phyloP scores from a whole-genome alignment of 305 asterid species.

The Coffea humblotiana region DNA sequence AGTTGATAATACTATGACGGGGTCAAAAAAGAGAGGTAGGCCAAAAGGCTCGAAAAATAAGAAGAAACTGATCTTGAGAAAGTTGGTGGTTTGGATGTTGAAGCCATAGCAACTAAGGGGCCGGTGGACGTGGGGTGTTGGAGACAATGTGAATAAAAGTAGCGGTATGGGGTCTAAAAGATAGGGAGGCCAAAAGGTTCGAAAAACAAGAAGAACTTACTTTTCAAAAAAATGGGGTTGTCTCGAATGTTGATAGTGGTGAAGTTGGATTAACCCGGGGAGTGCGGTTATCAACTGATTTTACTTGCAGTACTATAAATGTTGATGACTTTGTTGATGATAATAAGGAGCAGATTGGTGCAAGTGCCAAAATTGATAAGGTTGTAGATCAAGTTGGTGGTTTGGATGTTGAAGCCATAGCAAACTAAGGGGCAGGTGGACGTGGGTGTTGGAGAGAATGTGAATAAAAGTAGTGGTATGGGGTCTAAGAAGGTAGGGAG shows the following conservation, averaged over 20 bases:
- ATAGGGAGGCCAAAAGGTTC: constrained; percentile 21
- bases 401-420: constrained; percentile 5
- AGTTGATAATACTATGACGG: not conserved
- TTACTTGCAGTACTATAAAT: not conserved
- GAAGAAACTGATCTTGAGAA: constrained; percentile 12
- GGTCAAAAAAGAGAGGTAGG: constrained; percentile 11
- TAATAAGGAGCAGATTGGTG: constrained; percentile 1
- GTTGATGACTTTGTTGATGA: constrained; percentile 12
- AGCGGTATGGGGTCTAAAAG: not conserved
- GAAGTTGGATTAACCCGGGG: not conserved
- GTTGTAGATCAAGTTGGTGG: constrained; percentile 1
- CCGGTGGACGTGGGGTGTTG: not conserved
- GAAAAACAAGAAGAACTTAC: constrained; percentile 13
- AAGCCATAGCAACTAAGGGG: not conserved
- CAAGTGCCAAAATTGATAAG: constrained; percentile 12
- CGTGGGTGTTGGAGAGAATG: not conserved
- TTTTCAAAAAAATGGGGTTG: constrained; percentile 7
- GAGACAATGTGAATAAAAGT: not conserved
- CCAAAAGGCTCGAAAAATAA: constrained; percentile 20
- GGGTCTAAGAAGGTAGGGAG: constrained; percentile 9
- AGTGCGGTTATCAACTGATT: not conserved
- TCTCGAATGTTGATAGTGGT: not conserved
- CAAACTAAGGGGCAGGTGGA: not conserved
- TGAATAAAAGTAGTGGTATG: not conserved
- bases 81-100: constrained; percentile 14